These are phyloP conservation scores for Starmerella vitae DNA, from an alignment of 805 yeast genomes.

Conservation along the genomic window DNA sequence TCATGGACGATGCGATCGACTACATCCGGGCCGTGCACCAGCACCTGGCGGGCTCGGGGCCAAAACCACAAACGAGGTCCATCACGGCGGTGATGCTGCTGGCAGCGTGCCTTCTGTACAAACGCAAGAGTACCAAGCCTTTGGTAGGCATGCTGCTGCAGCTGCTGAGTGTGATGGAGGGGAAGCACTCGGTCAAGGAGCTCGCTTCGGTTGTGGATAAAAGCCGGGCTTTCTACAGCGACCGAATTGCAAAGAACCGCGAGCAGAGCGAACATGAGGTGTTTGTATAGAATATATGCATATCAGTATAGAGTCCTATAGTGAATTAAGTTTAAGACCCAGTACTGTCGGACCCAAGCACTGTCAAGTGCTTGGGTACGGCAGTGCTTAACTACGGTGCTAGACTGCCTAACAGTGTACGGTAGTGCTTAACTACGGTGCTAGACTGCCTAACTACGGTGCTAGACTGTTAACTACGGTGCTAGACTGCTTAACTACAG, in stretches of 20 bases:
- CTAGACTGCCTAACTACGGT: no score
- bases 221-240: conserved; percentile 8
- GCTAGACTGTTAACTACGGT: no score
- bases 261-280: no score
- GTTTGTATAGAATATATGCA: no score
- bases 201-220: conserved; percentile 11
- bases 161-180: conserved; percentile 18
- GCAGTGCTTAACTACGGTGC: no score
- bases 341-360: no score
- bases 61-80: conserved; percentile 7
- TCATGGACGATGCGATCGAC: conserved; percentile 21
- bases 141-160: conserved; percentile 16
- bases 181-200: conserved; percentile 7
- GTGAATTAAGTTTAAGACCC: no score
- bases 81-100: conserved; percentile 15
- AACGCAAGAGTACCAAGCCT: conserved; percentile 15
- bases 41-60: conserved; percentile 1
- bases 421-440: no score
- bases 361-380: no score
- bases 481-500: no score
- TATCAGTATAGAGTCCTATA: no score
- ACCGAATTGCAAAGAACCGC: conserved; percentile 5
- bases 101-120: conserved; percentile 19
- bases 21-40: conserved; percentile 17
- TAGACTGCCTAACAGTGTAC: no score